phyloP scores from a whole-genome alignment of 192 early-diverging fungal genomes.

The Podila epicladia region DNA sequence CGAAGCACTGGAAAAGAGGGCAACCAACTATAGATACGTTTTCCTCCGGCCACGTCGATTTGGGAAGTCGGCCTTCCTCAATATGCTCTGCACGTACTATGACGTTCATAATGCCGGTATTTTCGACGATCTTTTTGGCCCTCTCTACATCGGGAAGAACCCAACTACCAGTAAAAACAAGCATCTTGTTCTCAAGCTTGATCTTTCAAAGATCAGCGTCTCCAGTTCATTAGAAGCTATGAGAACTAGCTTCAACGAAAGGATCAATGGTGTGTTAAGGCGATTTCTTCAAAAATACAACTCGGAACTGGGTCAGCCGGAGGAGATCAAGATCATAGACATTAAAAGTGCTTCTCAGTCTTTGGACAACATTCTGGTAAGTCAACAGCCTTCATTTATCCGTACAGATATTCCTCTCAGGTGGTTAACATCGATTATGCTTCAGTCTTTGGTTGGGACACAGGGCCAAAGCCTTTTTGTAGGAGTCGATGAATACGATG shows the following conservation, averaged over 20 bases:
- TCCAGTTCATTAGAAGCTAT: slow-evolving; percentile 11
- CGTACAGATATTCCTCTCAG: background rate
- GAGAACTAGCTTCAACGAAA: slow-evolving; percentile 15
- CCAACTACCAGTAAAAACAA: slow-evolving; percentile 39
- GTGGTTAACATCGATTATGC: slow-evolving; percentile 23
- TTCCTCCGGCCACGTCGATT: slow-evolving; percentile 38
- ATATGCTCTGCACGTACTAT: slow-evolving; percentile 46
- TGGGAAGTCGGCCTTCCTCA: slow-evolving; percentile 46
- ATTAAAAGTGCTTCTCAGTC: slow-evolving; percentile 14
- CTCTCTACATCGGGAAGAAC: slow-evolving; percentile 49
- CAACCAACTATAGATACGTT: slow-evolving; percentile 26
- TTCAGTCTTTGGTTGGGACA: slow-evolving; percentile 29
- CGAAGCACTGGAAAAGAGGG: slow-evolving; percentile 34
- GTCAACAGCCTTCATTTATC: slow-evolving; percentile 9
- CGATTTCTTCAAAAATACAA: slow-evolving; percentile 16
- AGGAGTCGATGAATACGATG: slow-evolving; percentile 51
- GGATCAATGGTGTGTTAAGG: slow-evolving; percentile 20
- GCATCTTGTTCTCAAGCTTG: slow-evolving; percentile 49
- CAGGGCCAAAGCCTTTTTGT: slow-evolving; percentile 41
- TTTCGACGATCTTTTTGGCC: slow-evolving; percentile 47
- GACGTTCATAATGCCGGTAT: slow-evolving; percentile 36
- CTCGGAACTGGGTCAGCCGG: slow-evolving; percentile 17
- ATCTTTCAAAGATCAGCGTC: slow-evolving; percentile 40
- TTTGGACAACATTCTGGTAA: slow-evolving; percentile 18
- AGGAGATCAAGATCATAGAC: slow-evolving; percentile 16